Evolutionary conservation across 805 yeast species (phyloP), one percentile per base, ranked within the genome.

Genomic region (Pichia eremophila): DNA sequence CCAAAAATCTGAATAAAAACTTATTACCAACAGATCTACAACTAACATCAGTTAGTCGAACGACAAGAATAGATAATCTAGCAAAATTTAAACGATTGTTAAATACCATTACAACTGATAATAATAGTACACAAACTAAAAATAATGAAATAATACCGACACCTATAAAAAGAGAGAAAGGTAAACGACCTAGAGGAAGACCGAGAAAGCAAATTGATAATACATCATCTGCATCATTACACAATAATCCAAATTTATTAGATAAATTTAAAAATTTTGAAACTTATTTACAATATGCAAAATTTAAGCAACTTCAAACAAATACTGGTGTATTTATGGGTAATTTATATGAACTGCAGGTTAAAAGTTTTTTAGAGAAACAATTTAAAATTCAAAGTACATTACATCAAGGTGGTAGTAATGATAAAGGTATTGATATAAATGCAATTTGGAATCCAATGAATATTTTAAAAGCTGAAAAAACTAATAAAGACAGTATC

Each of bases 361-460:
- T 73, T 28, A 65, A 71, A 51, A 63, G 64, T 6, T 63, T 68
- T 35, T 59, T 79, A 5, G 64, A 67, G 48, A 43, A 61, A 2
- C 53, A 60, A n/a, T 64, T 77, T 27, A 59, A 67, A 18, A 65
- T 75, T 40, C 54, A 56, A 15, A 57, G 66, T 34, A 47, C 77
- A 41, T 51, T 65, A 2, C 71, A 75, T 39, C 70, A 67, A 38
- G 85, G 85, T 1, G 81, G 83, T 1, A 66, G 78, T 2, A 70
- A 71, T 44, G 85, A 79, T 53, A 68, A 72, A 45, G 85, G 85
- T 0, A 64, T 79, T 5, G 85, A 79, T 55, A 57, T 79, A 5
- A 57, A 73, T 19, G 83, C 82, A 0, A 64, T 64, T 39, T 78
- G 83, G 83, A 62, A 73, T 46, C 56, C 56, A 17, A 25, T 54